Conservation (phyloP, 305 asterid genomes). For the Rubia peregrina region DNA sequence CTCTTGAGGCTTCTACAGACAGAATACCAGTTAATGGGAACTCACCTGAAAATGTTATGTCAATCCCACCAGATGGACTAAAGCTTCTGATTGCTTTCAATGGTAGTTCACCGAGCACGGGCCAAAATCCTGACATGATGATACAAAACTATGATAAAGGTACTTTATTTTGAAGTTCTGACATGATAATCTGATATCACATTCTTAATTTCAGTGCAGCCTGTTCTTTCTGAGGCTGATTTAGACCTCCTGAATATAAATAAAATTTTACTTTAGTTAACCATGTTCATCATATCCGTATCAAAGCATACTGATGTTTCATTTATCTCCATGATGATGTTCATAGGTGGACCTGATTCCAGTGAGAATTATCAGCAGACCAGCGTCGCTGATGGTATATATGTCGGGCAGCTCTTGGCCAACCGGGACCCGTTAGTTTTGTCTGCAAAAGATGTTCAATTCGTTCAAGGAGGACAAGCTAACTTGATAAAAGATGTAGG, state of each 20-base stretch:
- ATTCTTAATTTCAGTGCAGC: neutral
- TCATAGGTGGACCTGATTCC: constrained; percentile 33
- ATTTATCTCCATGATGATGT: constrained; percentile 10
- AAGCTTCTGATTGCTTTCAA: constrained; percentile 36
- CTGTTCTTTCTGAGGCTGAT: neutral
- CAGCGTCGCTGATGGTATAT: constrained; percentile 31
- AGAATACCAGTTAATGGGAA: constrained; percentile 30
- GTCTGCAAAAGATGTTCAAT: constrained; percentile 20
- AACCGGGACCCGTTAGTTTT: constrained; percentile 20
- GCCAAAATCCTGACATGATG: constrained; percentile 24
- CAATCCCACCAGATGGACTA: constrained; percentile 37
- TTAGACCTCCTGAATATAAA: neutral
- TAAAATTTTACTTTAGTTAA: neutral
- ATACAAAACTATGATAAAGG: constrained; percentile 33
- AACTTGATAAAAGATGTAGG: constrained; percentile 15
- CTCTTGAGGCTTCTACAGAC: constrained; percentile 19
- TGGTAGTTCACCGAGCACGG: constrained; percentile 24
- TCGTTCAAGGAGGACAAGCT: constrained; percentile 17
- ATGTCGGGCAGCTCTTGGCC: constrained; percentile 27
- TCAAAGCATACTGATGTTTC: neutral
- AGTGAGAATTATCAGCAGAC: constrained; percentile 34
- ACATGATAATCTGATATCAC: neutral
- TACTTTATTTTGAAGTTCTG: constrained; percentile 13
- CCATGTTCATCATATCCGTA: neutral
- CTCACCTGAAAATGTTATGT: constrained; percentile 21